Conservation (phyloP, 148 eudicot species). For the Camellia granthamiana region DNA sequence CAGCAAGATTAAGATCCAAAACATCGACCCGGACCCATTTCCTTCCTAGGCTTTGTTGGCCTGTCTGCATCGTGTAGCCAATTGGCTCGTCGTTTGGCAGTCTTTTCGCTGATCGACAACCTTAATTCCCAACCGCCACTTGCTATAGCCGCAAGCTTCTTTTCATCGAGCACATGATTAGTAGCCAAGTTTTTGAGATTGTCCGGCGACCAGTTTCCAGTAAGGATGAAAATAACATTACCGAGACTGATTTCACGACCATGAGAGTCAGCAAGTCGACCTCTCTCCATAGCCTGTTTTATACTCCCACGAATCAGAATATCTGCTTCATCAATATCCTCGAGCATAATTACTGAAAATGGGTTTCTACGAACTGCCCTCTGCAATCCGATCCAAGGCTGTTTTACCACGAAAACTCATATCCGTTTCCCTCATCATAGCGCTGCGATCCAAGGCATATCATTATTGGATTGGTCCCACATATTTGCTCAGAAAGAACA, state of each 20-base stretch:
- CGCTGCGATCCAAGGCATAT: constrained; percentile 70
- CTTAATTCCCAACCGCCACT: constrained; percentile 73
- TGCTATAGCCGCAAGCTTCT: constrained; percentile 48
- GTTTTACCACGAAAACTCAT: constrained; percentile 74
- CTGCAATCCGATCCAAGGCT: constrained; percentile 68
- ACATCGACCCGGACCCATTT: constrained; percentile 34
- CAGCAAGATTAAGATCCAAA: constrained; percentile 72
- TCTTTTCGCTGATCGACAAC: constrained; percentile 48
- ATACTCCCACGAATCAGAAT: constrained; percentile 62
- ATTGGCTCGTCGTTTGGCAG: constrained; percentile 49
- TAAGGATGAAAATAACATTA: constrained; percentile 68
- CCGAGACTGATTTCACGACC: constrained; percentile 93
- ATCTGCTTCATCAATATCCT: constrained; percentile 83
- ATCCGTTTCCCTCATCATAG: constrained; percentile 65
- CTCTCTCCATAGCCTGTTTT: constrained; percentile 84
- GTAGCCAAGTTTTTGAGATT: constrained; percentile 18
- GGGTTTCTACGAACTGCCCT: constrained; percentile 82
- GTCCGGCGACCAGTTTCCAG: constrained; percentile 50
- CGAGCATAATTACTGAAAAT: constrained; percentile 73
- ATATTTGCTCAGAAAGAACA: constrained; percentile 69
- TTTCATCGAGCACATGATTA: constrained; percentile 46
- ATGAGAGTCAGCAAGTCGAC: constrained; percentile 75
- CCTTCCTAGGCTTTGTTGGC: constrained; percentile 51
- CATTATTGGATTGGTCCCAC: constrained; percentile 43
- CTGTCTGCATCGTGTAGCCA: constrained; percentile 57